Evolutionary conservation across 345 rosid genomes (phyloP).

Genomic region (Brassica juncea): DNA sequence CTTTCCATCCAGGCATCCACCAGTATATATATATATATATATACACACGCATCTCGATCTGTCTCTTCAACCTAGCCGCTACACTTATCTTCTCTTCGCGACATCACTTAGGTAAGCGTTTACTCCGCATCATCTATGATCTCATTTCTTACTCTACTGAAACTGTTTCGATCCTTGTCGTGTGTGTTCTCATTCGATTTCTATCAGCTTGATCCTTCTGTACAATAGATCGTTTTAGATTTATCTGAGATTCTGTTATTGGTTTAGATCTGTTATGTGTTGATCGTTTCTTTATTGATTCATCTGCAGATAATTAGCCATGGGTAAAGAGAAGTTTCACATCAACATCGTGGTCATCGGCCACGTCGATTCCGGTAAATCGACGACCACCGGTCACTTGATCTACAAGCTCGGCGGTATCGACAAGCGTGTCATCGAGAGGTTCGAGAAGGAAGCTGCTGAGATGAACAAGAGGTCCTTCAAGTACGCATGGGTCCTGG

Average conservation of each 20-base stretch:
- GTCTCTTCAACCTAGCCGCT: neutral
- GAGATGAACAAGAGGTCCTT: neutral
- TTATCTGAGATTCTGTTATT: neutral
- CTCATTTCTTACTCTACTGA: neutral
- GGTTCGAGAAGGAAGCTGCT: neutral
- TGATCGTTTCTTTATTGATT: neutral
- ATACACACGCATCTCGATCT: neutral
- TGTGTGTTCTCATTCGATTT: neutral
- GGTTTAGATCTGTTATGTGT: neutral
- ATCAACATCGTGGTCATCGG: neutral
- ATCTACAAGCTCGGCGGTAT: neutral
- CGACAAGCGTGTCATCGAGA: neutral
- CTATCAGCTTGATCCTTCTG: neutral
- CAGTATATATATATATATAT: neutral
- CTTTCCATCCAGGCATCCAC: neutral
- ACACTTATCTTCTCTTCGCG: neutral
- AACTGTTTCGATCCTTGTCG: neutral
- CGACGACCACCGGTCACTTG: neutral
- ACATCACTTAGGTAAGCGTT: neutral
- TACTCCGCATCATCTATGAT: neutral
- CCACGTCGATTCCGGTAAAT: neutral
- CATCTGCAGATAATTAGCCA: neutral
- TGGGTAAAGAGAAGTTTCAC: neutral
- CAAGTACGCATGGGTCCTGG: neutral
- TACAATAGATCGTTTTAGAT: neutral